Evolutionary conservation across 129 eudicot species (phyloP), one percentile per base, ranked within the genome.

Genomic region (Glebionis coronaria): DNA sequence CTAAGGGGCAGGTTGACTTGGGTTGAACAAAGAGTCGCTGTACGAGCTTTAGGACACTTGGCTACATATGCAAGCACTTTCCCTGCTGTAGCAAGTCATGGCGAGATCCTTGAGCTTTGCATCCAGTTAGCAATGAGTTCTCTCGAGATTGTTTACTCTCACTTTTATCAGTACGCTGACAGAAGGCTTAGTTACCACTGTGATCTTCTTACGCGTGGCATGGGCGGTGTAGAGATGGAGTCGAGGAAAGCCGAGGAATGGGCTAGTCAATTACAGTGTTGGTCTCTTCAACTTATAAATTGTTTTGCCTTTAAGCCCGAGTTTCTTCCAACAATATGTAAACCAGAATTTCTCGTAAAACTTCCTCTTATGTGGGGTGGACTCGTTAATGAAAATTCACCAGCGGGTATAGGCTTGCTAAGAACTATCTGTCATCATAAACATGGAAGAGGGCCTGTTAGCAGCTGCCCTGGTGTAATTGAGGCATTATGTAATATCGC

Each of bases 281-380:
- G 98, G 98, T 92, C 98, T 61, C 90, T 92, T 68, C 98, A 92
- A 63, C 91, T 92, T 63, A 92, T 92, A 61, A 92, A 92, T 78
- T 92, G 98, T 73, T 92, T 88, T 79, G 96, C 98, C 0, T 92
- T 92, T 63, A 92, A 92, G 68, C 79, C 95, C 0, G 98, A 92
- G 68, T 92, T 92, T 79, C 87, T 92, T 66, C 67, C 96, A 14
- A 74, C 86, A 18, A 88, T 92, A 67, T 92, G 98, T 78, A 88
- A 84, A 54, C 86, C 85, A 11, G 98, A 92, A 57, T 92, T 92
- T 80, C 79, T 92, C 20, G 73, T 72, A 42, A 92, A 86, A 72
- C 87, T 93, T 63, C 98, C 98, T n/a, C 97, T 86, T 50, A 82
- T 93, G 98, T 93, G 98, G 98, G 98, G 98, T 61, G 98, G 98